Evolutionary conservation across 2,329 filamentous ascomycete species (phyloP), one percentile per base, ranked within the genome.

Genomic region (Triangularia setosa): DNA sequence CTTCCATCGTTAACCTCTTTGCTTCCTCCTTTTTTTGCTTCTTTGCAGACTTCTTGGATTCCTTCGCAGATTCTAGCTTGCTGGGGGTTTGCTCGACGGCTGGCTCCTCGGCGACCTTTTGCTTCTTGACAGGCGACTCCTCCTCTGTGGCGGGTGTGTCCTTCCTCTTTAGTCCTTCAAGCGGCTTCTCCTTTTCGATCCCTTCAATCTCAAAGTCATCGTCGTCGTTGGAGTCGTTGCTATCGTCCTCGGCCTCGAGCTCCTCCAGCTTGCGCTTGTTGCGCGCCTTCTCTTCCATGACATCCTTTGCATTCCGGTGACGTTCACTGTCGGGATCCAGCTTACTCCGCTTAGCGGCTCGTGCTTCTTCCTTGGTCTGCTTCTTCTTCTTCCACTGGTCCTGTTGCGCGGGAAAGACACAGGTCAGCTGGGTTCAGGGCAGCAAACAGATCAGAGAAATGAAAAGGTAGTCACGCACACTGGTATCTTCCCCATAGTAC

Each of bases 341-440:
- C 79, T 97, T 98, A 65, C 90, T 92, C 74, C 89, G 86, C 79
- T 93, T 93, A 63, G 92, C 91, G 70, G 90, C 88, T 67, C 87
- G 87, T 65, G 91, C 91, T 77, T 97, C 86, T 76, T 92, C 90
- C 76, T 96, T 97, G 59, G 92, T 94, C 79, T 98, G 93, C 81
- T 98, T 98, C 80, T 95, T 96, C 74, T 90, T 90, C 76, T 89
- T 88, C 92, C 93, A 96, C 88, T 97, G 92, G 72, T 95, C 90
- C 92, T 96, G 73, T 69, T 16, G 4, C 18, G n/a, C 59, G 61
- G 55, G 28, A 33, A 60, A 48, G 21, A 40, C 30, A 61, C 64
- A 40, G 59, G 33, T 52, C 61, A 25, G 57, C 30, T n/a, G 3
- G 11, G 30, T 14, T 44, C 30, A 59, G 33, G 4, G 40, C 6